A percentile compares a stretch with the other conserved stretches of the same genome.
Evolutionary conservation across 345 rosid species (phyloP).

Genomic region (Clausena lansium): DNA sequence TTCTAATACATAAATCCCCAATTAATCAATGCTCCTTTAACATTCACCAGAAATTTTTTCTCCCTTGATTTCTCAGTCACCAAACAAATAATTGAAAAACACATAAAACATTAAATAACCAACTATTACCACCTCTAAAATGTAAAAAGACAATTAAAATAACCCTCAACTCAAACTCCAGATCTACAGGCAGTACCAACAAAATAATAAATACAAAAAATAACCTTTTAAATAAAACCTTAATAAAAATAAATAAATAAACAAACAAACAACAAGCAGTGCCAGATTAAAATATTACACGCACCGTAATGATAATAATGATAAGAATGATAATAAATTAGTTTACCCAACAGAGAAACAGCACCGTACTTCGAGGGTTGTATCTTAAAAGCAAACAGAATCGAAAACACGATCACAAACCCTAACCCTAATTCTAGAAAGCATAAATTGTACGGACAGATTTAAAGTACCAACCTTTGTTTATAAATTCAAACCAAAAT

Average conservation of each 20-base stretch:
- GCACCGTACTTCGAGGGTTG: neutral
- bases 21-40: neutral
- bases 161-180: neutral
- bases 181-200: neutral
- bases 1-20: neutral
- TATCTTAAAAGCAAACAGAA: neutral
- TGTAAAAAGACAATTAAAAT: neutral
- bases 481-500: neutral
- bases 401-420: neutral
- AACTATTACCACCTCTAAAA: neutral
- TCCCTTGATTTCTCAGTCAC: neutral
- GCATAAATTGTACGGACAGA: neutral
- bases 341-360: neutral
- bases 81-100: neutral
- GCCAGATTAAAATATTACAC: neutral
- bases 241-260: neutral
- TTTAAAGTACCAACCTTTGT: neutral
- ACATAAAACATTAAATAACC: neutral
- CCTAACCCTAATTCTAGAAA: constrained; percentile 5
- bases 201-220: neutral
- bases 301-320: neutral
- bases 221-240: neutral
- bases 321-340: neutral
- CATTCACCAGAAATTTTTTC: neutral
- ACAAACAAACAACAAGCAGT: neutral